Evolutionary conservation across 495 filamentous ascomycete species (phyloP), one percentile per base, ranked within the genome.

Genomic region (Penicillium coffeae): DNA sequence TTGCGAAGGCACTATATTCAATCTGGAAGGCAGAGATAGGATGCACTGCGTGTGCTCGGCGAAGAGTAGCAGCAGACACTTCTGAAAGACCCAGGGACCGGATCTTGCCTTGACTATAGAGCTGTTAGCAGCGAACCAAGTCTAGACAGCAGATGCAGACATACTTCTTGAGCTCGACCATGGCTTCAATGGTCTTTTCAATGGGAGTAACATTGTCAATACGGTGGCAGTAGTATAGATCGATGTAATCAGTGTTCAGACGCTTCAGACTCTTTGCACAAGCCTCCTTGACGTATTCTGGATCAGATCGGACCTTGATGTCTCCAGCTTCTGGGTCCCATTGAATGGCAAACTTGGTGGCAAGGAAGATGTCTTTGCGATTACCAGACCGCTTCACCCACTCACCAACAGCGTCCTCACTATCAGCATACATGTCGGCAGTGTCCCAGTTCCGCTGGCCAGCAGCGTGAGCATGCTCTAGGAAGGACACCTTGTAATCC

Each of bases 141-240:
- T n/a, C n/a, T n/a, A n/a, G 21, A 18, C 15, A 10, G 45, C 3
- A 16, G 44, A 2, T 12, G 18, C 4, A n/a, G 21, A 15, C 7
- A 20, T 60, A 76, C 73, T 64, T 68, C 47, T 79, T 70, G 14
- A 82, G 51, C 34, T 80, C 72, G 0, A 64, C 67, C 25, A 79
- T 84, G 54, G 78, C 77, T 65, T 87, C 82, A 16, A 87, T 65
- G 0, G 82, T 83, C 35, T 80, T 86, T 76, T 50, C 71, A 51
- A 81, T 68, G 2, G 76, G 77, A 0, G 71, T 74, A 15, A 62
- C 58, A 3, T 42, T 42, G 50, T 75, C 69, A 19, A 66, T 56
- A 0, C 59, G 64, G 44, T 66, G 67, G 41, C 66, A 70, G 55
- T 86, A 86, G 48, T 78, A 84, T 8, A 88, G 60, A 50, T 88